Evolutionary conservation across 1,284 basidiomycete species (phyloP).

Genomic region (Malassezia yamatoensis): DNA sequence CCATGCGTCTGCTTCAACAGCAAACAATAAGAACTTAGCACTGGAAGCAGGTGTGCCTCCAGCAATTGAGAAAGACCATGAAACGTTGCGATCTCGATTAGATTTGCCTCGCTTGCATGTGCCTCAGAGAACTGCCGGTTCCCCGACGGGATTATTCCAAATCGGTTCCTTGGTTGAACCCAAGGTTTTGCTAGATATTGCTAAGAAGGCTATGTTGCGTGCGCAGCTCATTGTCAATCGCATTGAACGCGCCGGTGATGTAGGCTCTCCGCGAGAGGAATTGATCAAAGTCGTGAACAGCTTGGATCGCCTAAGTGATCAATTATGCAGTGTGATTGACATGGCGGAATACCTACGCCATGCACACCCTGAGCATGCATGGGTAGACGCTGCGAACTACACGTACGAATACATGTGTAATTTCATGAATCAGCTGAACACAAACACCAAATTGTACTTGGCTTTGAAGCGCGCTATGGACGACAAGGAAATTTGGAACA

Average conservation of each 20-base stretch:
- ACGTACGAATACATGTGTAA: conserved; percentile 86
- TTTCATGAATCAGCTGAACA: conserved; percentile 96
- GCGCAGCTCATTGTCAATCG: conserved; percentile 43
- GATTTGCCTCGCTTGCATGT: not conserved
- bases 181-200: conserved; percentile 27
- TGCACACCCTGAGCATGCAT: conserved; percentile 73
- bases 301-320: conserved; percentile 82
- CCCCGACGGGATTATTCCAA: conserved; percentile 31
- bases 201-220: conserved; percentile 33
- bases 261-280: conserved; percentile 20
- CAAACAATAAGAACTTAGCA: not conserved
- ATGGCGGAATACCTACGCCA: conserved; percentile 86
- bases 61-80: conserved; percentile 10
- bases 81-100: not conserved
- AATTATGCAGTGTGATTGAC: conserved; percentile 91
- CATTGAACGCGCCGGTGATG: conserved; percentile 27
- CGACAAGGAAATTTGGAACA: conserved; percentile 32
- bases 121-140: not conserved
- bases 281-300: conserved; percentile 34
- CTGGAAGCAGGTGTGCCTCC: not conserved
- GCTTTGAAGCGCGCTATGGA: conserved; percentile 48
- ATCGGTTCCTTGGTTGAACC: conserved; percentile 33
- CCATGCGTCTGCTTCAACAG: conserved; percentile 5
- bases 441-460: conserved; percentile 73
- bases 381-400: conserved; percentile 72